Evolutionary conservation across 2,329 filamentous ascomycete species (phyloP).

Genomic region (Calonectria montana): DNA sequence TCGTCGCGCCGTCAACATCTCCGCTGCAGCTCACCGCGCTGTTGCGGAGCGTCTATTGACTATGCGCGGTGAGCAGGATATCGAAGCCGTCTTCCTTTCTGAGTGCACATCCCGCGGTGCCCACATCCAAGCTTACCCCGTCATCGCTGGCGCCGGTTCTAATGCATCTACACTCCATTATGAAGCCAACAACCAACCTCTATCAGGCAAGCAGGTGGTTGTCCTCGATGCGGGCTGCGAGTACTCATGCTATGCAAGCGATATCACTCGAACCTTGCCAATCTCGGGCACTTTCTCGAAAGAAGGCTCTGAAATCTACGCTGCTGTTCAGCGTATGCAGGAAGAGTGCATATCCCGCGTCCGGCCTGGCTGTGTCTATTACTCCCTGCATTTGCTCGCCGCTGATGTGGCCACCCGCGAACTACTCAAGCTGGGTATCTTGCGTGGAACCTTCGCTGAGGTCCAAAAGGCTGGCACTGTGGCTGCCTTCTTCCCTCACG

Average conservation of each 20-base stretch:
- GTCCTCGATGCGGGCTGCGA: slow-evolving; percentile 91
- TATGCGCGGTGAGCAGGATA: slow-evolving; percentile 82
- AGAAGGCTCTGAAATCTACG: slow-evolving; percentile 80
- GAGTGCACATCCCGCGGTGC: slow-evolving; percentile 79
- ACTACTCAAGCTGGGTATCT: slow-evolving; percentile 76
- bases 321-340: slow-evolving; percentile 86
- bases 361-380: slow-evolving; percentile 76
- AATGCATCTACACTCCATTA: slow-evolving; percentile 93
- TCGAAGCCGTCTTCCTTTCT: slow-evolving; percentile 82
- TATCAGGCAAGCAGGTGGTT: slow-evolving; percentile 77
- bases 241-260: slow-evolving; percentile 86
- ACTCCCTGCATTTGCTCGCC: slow-evolving; percentile 78
- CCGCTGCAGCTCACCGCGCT: slow-evolving; percentile 78
- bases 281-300: slow-evolving; percentile 74
- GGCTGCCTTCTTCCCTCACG: slow-evolving; percentile 74
- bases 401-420: slow-evolving; percentile 78
- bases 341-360: slow-evolving; percentile 76
- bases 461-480: slow-evolving; percentile 64
- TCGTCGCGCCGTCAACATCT: slow-evolving; percentile 83
- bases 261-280: slow-evolving; percentile 91
- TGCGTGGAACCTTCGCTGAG: slow-evolving; percentile 72
- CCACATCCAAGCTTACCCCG: slow-evolving; percentile 83
- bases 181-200: slow-evolving; percentile 78
- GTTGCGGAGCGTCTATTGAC: slow-evolving; percentile 73
- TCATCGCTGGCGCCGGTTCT: slow-evolving; percentile 87